Evolutionary conservation across 192 early-diverging fungal species (phyloP).

Genomic region (Dissophora globulifera): DNA sequence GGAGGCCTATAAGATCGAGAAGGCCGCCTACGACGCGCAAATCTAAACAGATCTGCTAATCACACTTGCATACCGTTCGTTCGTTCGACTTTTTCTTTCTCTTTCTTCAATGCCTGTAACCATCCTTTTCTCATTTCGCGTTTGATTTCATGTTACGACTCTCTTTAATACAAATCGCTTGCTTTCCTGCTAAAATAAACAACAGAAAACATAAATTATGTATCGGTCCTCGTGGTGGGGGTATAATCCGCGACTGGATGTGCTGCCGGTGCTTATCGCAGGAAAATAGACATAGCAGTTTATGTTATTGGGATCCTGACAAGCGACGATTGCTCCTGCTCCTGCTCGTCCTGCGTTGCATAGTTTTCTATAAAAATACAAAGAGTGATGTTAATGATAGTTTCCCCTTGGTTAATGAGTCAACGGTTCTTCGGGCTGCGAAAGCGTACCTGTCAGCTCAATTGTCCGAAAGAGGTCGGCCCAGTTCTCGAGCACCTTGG

Average conservation of each 20-base stretch:
- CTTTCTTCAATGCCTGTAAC: background rate
- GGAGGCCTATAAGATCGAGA: conserved; percentile 30
- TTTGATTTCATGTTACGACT: too few species aligned
- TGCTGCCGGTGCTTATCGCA: too few species aligned
- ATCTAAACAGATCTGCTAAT: too few species aligned
- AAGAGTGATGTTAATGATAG: background rate
- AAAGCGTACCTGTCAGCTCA: conserved; percentile 37
- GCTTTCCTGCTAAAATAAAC: too few species aligned
- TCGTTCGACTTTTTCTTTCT: background rate
- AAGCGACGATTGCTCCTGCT: conserved; percentile 31
- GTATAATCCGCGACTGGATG: too few species aligned
- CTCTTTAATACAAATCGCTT: too few species aligned
- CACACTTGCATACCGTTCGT: too few species aligned
- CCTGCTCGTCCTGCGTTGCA: conserved; percentile 19
- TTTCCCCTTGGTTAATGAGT: too few species aligned
- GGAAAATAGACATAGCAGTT: too few species aligned
- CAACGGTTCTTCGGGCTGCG: too few species aligned
- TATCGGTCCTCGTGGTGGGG: too few species aligned
- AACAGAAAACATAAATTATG: too few species aligned
- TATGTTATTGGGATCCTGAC: conserved; percentile 31
- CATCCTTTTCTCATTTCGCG: background rate
- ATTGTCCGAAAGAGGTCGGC: conserved; percentile 29
- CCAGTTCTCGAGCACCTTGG: conserved; percentile 40
- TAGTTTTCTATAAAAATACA: conserved; percentile 24
- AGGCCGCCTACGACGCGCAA: conserved; percentile 33